A percentile compares a stretch with the other conserved stretches of the same genome.
These are phyloP conservation scores for Erigeron philadelphicus DNA, from an alignment of 140 eudicot species.

Conservation along the genomic window DNA sequence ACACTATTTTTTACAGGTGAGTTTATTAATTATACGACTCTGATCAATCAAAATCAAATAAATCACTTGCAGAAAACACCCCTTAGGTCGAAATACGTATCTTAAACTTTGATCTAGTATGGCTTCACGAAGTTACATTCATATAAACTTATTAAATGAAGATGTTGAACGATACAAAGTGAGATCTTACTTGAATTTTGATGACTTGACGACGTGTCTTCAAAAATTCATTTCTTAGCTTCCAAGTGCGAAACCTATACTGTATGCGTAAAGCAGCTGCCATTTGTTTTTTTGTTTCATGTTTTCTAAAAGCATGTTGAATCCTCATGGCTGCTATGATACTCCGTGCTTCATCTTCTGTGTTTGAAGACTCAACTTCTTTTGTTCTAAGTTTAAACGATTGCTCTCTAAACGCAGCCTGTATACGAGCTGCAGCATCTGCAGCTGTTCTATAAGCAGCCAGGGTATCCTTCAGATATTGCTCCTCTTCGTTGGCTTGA, in stretches of 20 bases:
- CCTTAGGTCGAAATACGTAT: too few species aligned
- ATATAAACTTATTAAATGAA: too few species aligned
- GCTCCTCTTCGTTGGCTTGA: slow-evolving; percentile 64
- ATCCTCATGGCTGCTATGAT: slow-evolving; percentile 94
- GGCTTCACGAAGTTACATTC: too few species aligned
- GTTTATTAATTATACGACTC: too few species aligned
- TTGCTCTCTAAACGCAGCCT: slow-evolving; percentile 82
- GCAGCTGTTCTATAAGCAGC: slow-evolving; percentile 97
- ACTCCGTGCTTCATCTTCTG: slow-evolving; percentile 77
- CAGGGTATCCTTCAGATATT: slow-evolving; percentile 65
- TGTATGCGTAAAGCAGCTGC: slow-evolving; percentile 90
- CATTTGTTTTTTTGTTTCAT: slow-evolving; percentile 57
- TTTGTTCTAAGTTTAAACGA: slow-evolving; percentile 53
- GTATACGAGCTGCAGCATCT: slow-evolving; percentile 98
- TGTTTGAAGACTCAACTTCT: slow-evolving; percentile 45
- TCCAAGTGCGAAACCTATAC: slow-evolving; percentile 87
- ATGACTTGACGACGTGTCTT: slow-evolving; percentile 70
- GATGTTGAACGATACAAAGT: not conserved
- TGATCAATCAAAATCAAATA: too few species aligned
- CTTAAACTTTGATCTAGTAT: too few species aligned
- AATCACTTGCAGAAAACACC: too few species aligned
- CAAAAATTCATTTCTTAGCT: slow-evolving; percentile 69
- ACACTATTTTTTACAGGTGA: too few species aligned
- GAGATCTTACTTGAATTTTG: slow-evolving; percentile 72
- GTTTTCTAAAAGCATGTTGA: slow-evolving; percentile 85